A percentile compares a stretch with the other conserved stretches of the same genome.
Evolutionary conservation across 2,329 filamentous ascomycete species (phyloP).

Genomic region (Corniculantispora saksenae): DNA sequence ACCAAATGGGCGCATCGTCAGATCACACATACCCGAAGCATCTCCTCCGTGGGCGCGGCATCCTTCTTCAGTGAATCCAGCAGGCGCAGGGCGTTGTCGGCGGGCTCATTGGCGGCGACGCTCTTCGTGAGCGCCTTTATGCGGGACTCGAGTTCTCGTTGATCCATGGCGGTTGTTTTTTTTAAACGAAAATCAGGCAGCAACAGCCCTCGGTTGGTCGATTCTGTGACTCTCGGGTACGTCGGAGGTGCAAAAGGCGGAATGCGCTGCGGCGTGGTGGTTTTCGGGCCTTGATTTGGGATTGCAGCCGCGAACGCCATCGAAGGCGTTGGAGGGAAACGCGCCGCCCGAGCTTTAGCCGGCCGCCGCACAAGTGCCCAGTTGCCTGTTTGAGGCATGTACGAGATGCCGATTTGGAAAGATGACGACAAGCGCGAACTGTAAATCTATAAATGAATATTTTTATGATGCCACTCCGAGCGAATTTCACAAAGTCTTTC

Average conservation of each 20-base stretch:
- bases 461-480: too few relatives aligned
- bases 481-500: too few relatives aligned
- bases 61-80: constrained; percentile 79
- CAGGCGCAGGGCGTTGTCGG: constrained; percentile 70
- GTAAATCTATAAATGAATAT: constrained; percentile 38
- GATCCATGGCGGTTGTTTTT: constrained; percentile 60
- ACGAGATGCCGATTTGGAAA: neutral
- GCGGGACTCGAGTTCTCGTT: constrained; percentile 76
- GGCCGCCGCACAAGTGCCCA: constrained; percentile 4
- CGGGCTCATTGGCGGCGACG: constrained; percentile 70
- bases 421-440: neutral
- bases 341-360: constrained; percentile 10
- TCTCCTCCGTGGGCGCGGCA: constrained; percentile 81
- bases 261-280: neutral
- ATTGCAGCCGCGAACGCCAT: too few relatives aligned
- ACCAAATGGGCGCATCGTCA: neutral
- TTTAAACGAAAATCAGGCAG: neutral
- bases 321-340: neutral
- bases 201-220: neutral
- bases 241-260: neutral
- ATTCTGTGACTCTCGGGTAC: neutral
- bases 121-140: constrained; percentile 82
- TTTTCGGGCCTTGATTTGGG: too few relatives aligned
- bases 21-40: constrained; percentile 67
- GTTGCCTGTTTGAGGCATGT: constrained; percentile 11